Evolutionary conservation across 2,329 filamentous ascomycete genomes (phyloP).

Genomic region (Cercospora sp.): DNA sequence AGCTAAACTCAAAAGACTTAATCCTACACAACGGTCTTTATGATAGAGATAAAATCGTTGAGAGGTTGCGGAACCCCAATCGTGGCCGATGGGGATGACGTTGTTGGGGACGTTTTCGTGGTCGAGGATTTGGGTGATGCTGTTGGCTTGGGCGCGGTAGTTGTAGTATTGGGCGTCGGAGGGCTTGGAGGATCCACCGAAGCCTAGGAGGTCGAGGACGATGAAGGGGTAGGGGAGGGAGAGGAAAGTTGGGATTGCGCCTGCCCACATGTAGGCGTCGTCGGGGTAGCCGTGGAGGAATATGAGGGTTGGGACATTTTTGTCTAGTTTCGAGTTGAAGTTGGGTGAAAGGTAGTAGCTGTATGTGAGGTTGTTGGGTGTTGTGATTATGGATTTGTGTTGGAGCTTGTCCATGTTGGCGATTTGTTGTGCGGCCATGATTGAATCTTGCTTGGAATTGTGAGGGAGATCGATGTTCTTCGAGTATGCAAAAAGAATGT

Average conservation of each 20-base stretch:
- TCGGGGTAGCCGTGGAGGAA: conserved; percentile 55
- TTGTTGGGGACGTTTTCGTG: conserved; percentile 34
- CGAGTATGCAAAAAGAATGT: not conserved
- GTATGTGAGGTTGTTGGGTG: conserved; percentile 33
- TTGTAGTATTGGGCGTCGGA: conserved; percentile 42
- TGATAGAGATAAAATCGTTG: conserved; percentile 48
- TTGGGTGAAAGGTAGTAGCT: conserved; percentile 35
- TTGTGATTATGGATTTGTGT: conserved; percentile 31
- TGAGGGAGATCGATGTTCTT: not conserved
- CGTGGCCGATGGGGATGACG: conserved; percentile 23
- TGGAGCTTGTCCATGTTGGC: conserved; percentile 31
- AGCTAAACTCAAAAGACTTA: conserved; percentile 46
- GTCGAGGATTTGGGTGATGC: conserved; percentile 46
- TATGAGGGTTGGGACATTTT: conserved; percentile 41
- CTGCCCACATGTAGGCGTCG: conserved; percentile 49
- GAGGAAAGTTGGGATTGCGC: conserved; percentile 32
- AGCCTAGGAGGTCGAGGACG: conserved; percentile 43
- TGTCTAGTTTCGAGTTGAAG: conserved; percentile 27
- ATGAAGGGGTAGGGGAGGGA: conserved; percentile 37
- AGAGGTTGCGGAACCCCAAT: conserved; percentile 42
- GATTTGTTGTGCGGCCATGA: conserved; percentile 16
- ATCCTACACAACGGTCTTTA: conserved; percentile 44
- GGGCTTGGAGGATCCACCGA: conserved; percentile 46
- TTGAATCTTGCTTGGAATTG: not conserved
- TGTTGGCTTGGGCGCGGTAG: conserved; percentile 39